Evolutionary conservation across 164 flowering plant species (phyloP).

Genomic region (Vitis rotundifolia): DNA sequence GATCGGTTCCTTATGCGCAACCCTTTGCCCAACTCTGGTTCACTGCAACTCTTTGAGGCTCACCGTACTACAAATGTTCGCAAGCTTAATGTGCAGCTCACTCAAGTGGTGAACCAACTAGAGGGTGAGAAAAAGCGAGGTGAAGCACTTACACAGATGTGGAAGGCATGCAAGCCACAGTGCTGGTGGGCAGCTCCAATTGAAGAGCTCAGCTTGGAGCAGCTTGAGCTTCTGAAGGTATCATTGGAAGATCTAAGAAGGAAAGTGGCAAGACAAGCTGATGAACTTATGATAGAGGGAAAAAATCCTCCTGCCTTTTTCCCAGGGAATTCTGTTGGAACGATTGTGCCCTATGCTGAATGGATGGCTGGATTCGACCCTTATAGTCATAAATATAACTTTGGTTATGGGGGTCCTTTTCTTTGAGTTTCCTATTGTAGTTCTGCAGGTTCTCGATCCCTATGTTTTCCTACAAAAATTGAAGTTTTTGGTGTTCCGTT

Average conservation of each 20-base stretch:
- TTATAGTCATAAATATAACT: too few species aligned
- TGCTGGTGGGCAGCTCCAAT: constrained; percentile 65
- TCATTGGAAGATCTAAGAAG: constrained; percentile 45
- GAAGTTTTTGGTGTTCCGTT: too few species aligned
- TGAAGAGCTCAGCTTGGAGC: constrained; percentile 31
- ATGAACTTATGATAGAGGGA: constrained; percentile 11
- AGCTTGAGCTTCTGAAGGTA: constrained; percentile 38
- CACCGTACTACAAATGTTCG: constrained; percentile 25
- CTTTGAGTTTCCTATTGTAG: too few species aligned
- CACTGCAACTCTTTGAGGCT: constrained; percentile 15
- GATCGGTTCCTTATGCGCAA: constrained; percentile 31
- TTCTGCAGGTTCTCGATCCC: too few species aligned
- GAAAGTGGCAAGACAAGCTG: constrained; percentile 19
- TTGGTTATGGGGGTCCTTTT: too few species aligned
- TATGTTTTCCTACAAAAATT: too few species aligned
- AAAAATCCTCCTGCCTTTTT: too few species aligned
- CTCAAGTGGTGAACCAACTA: constrained; percentile 35
- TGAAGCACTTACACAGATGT: constrained; percentile 23
- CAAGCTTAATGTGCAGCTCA: constrained; percentile 47
- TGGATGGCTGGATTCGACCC: too few species aligned
- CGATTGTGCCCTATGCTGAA: too few species aligned
- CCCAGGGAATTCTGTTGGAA: too few species aligned
- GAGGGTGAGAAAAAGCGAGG: constrained; percentile 55
- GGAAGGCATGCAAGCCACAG: constrained; percentile 16
- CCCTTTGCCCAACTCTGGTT: not conserved